Conservation (phyloP, 75 land plant genomes). For the Sequoiadendron giganteum region DNA sequence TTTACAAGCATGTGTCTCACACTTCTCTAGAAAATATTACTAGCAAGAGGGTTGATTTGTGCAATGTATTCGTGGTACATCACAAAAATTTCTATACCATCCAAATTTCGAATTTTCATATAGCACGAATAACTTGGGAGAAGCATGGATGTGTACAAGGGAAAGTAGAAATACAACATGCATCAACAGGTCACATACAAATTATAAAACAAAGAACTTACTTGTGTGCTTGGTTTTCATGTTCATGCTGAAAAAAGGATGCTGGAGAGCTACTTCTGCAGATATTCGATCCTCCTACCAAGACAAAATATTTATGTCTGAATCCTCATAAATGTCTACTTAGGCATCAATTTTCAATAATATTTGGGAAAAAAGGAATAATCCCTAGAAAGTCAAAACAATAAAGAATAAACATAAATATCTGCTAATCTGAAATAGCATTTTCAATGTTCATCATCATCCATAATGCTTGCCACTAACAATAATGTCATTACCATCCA, state of each 20-base stretch:
- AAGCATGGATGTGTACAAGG: neutral
- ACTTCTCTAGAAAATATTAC: neutral
- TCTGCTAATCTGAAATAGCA: neutral
- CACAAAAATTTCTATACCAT: neutral
- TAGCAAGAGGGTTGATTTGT: neutral
- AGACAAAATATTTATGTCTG: neutral
- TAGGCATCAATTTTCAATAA: neutral
- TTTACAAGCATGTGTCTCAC: neutral
- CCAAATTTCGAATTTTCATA: neutral
- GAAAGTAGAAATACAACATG: neutral
- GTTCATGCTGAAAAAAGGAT: conserved; percentile 21
- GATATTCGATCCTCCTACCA: conserved; percentile 36
- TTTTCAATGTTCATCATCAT: neutral
- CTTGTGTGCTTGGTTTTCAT: conserved; percentile 1
- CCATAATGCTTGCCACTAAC: neutral
- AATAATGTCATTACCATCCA: neutral
- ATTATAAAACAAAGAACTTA: neutral
- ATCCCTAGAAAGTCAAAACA: neutral
- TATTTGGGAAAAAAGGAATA: neutral
- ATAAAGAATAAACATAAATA: neutral
- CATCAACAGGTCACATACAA: neutral
- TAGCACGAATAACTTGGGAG: neutral
- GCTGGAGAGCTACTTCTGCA: conserved; percentile 25
- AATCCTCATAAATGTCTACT: conserved; percentile 2
- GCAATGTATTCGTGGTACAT: neutral